Evolutionary conservation across 176 grass and related monocot genomes (phyloP).

Genomic region (Zoysia pacifica): DNA sequence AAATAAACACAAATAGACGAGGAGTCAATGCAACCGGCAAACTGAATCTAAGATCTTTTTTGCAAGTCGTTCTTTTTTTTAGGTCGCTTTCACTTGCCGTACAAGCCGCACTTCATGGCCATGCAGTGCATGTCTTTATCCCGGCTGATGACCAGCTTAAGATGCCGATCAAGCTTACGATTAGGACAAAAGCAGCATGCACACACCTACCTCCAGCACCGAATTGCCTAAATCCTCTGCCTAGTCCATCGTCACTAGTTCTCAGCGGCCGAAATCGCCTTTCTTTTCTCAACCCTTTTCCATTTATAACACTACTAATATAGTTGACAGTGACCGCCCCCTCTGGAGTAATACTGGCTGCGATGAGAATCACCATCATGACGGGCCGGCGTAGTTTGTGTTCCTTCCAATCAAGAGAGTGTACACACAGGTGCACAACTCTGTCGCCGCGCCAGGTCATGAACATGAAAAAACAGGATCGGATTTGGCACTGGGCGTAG

Average conservation of each 20-base stretch:
- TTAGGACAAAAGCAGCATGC: constrained; percentile 7
- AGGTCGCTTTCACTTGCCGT: too few relatives aligned
- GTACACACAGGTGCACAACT: not conserved
- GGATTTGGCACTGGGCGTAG: constrained; percentile 1
- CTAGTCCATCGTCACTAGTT: not conserved
- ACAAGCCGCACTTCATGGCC: too few relatives aligned
- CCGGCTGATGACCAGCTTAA: too few relatives aligned
- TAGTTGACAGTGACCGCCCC: not conserved
- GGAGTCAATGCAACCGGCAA: too few relatives aligned
- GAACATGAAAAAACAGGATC: not conserved
- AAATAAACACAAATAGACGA: too few relatives aligned
- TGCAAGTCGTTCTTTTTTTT: too few relatives aligned
- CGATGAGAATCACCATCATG: not conserved
- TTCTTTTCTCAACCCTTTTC: not conserved
- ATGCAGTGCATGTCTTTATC: too few relatives aligned
- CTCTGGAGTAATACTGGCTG: not conserved
- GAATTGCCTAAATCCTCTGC: not conserved
- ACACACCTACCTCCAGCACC: not conserved
- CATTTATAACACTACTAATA: too few relatives aligned
- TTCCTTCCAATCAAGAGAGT: not conserved
- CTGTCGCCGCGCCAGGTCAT: not conserved
- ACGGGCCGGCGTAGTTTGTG: not conserved
- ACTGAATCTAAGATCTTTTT: too few relatives aligned
- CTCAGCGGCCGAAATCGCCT: not conserved
- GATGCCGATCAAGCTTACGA: not conserved